Conservation (phyloP, 169 alveolate species). For the Plasmodium inui region DNA sequence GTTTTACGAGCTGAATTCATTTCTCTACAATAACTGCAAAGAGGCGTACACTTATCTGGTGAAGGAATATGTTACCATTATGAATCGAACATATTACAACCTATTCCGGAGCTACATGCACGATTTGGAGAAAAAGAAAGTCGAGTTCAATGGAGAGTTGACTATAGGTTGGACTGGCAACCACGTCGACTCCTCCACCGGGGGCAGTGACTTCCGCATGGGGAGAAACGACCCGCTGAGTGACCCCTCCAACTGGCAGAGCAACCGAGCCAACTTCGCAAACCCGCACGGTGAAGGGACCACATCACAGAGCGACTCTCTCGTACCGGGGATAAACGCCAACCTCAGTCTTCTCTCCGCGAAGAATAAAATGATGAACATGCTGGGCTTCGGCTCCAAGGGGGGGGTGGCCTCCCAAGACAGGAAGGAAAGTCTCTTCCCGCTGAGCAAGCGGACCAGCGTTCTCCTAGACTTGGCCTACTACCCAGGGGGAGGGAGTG, state of each 20-base stretch:
- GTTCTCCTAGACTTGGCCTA: constrained; percentile 34
- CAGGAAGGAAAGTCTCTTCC: constrained; percentile 23
- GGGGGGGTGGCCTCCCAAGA: neutral
- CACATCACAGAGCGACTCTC: neutral
- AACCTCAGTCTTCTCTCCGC: constrained; percentile 13
- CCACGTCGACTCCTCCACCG: neutral
- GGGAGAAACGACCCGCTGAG: neutral
- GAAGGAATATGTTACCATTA: constrained; percentile 26
- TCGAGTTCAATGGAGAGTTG: neutral
- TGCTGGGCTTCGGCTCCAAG: constrained; percentile 39
- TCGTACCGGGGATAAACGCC: neutral
- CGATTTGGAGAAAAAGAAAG: neutral
- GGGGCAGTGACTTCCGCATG: neutral
- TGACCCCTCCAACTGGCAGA: neutral
- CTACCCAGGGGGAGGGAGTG: neutral
- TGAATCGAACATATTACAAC: constrained; percentile 31
- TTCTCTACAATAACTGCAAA: constrained; percentile 28
- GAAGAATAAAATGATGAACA: constrained; percentile 64
- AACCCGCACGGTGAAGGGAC: neutral
- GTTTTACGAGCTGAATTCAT: constrained; percentile 7
- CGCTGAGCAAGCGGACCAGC: constrained; percentile 12
- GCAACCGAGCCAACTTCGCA: neutral
- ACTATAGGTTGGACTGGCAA: neutral
- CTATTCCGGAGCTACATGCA: constrained; percentile 22
- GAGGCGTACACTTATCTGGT: constrained; percentile 24